Conservation (phyloP, 2,329 filamentous ascomycete genomes). For the Phialocephala subalpina region DNA sequence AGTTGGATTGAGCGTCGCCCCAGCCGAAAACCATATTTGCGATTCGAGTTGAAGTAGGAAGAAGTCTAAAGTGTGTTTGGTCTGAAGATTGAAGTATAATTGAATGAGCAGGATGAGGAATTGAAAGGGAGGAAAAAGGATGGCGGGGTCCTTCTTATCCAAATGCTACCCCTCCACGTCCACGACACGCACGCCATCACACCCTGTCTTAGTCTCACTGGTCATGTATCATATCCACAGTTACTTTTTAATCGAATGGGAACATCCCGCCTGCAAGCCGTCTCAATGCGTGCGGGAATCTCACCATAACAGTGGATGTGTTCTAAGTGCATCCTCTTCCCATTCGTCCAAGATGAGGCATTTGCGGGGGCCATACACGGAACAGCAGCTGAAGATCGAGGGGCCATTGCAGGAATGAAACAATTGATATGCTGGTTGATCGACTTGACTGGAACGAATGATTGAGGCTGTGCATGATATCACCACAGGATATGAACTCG, state of each 20-base stretch:
- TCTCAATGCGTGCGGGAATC: background rate
- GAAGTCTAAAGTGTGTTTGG: too few relatives aligned
- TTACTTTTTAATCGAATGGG: background rate
- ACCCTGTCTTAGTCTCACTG: background rate
- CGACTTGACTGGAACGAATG: too few relatives aligned
- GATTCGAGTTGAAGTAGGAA: background rate
- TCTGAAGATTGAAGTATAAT: background rate
- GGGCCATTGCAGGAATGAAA: too few relatives aligned
- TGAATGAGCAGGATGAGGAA: background rate
- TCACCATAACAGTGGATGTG: background rate
- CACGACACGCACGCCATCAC: background rate
- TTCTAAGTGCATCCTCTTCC: too few relatives aligned
- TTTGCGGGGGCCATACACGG: background rate
- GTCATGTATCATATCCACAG: background rate
- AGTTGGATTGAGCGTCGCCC: background rate
- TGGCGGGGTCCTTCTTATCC: background rate
- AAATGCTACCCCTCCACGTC: background rate
- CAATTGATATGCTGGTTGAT: too few relatives aligned
- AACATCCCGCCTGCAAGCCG: background rate
- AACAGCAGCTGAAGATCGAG: background rate
- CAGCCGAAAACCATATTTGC: background rate
- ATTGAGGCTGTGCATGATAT: too few relatives aligned
- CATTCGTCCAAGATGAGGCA: background rate
- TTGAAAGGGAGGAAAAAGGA: background rate
- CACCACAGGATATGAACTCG: too few relatives aligned